Base-by-base conservation (phyloP, 192 early-diverging fungal genomes). In the Gigaspora rosea region DNA sequence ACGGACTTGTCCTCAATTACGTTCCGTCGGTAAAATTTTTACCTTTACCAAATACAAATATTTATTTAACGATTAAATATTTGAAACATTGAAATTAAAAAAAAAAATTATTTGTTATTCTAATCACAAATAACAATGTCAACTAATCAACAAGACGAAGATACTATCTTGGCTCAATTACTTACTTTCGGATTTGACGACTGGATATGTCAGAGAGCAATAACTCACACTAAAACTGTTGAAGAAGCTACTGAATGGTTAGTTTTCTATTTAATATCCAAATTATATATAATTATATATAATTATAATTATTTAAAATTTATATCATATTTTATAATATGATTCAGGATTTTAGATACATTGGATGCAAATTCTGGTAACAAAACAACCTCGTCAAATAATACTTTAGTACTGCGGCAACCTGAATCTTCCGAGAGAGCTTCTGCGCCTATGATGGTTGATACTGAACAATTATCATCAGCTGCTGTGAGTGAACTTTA, bases 131-230 rank as follows among this genome's bases (percentile, higher is more conserved):
- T 63, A 5, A 33, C 7, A 63, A 63, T 63, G 61, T 22, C 22
- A 27, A 1, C 20, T 33, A 63, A 63, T 63, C 22, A 33, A 33
- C 8, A 33, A 12, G 61, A 63, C 15, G 27, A 63, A 1, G 61
- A 63, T 15, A 9, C 27, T 33, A 63, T 63, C 4, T 63, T 63
- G 2, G 61, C 61, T 35, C 61, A 63, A 63, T 63, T 63, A 33
- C 61, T 63, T 63, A 27, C 61, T 15, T 10, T 63, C 33, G 61
- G 61, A 33, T 63, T 63, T 63, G 61, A 63, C 22, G 61, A 63
- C 22, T 63, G 61, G 61, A 33, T 63, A 6, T 63, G 61, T 63
- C 61, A 33, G 27, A 63, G 33, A 32, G 61, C 61, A 32, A 12
- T 63, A 33, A 33, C 22, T 4, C 27, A 22, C 12, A 63, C 22